Evolutionary conservation across 306 rosid genomes (phyloP).

Genomic region (Oxytropis ochrocephala): DNA sequence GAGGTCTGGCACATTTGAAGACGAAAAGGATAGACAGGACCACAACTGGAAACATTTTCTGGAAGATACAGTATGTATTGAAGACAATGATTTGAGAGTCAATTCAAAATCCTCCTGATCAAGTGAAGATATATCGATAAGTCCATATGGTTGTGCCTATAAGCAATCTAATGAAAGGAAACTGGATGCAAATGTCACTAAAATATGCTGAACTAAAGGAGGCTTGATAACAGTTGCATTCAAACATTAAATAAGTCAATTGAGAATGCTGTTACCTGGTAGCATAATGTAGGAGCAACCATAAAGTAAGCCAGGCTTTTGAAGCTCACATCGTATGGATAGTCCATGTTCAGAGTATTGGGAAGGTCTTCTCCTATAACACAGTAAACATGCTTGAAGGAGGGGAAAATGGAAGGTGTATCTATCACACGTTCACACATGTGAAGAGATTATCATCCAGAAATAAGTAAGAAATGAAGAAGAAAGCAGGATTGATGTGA

Average conservation of each 20-base stretch:
- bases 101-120: not conserved
- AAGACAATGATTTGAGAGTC: not conserved
- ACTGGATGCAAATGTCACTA: not conserved
- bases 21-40: not conserved
- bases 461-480: conserved; percentile 1
- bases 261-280: conserved; percentile 59
- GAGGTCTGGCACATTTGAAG: not conserved
- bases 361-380: conserved; percentile 54
- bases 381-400: conserved; percentile 20
- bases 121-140: not conserved
- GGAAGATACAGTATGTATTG: not conserved
- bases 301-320: conserved; percentile 79
- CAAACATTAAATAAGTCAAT: not conserved
- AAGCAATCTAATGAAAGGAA: conserved; percentile 15
- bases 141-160: not conserved
- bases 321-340: conserved; percentile 48
- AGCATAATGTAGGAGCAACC: conserved; percentile 96
- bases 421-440: conserved; percentile 10
- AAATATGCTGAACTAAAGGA: not conserved
- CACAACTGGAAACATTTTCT: not conserved
- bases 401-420: not conserved
- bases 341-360: conserved; percentile 33
- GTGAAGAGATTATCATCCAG: conserved; percentile 14
- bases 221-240: not conserved
- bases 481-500: not conserved